Conservation (phyloP, 1,139 yeast genomes). For the Magnusiomyces suaveolens region DNA sequence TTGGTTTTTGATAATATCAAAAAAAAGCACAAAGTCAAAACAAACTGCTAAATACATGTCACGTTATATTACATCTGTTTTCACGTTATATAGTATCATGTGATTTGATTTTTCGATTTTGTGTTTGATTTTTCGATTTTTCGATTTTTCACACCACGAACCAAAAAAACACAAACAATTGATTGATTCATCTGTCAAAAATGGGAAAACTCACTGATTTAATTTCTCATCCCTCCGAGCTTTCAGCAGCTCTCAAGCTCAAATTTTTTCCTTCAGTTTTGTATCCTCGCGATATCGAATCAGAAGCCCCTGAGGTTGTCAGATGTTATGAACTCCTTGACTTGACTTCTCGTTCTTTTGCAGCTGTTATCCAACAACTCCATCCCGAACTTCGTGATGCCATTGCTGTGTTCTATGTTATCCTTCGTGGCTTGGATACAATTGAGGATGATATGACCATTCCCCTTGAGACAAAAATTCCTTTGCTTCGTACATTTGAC, state of each 20-base stretch:
- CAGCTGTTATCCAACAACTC: conserved; percentile 82
- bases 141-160: not conserved
- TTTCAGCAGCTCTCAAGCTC: conserved; percentile 56
- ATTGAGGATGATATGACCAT: conserved; percentile 94
- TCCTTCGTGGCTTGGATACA: conserved; percentile 87
- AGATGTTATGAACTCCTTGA: conserved; percentile 63
- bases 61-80: no score
- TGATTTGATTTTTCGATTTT: not conserved
- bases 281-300: conserved; percentile 42
- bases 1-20: not conserved
- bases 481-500: conserved; percentile 59
- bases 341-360: conserved; percentile 79
- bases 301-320: conserved; percentile 41
- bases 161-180: not conserved
- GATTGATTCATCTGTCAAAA: not conserved
- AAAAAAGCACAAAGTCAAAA: not conserved
- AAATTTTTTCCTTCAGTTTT: conserved; percentile 34
- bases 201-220: conserved; percentile 67
- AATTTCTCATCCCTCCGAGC: conserved; percentile 60
- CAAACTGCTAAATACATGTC: no score
- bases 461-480: conserved; percentile 59
- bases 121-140: not conserved
- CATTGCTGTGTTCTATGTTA: conserved; percentile 55
- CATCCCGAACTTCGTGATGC: conserved; percentile 83
- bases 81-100: not conserved